Percentiles rank a stretch among this genome's conserved stretches.
phyloP scores from a whole-genome alignment of 2,329 filamentous ascomycete species.

The Colletotrichum sp. region DNA sequence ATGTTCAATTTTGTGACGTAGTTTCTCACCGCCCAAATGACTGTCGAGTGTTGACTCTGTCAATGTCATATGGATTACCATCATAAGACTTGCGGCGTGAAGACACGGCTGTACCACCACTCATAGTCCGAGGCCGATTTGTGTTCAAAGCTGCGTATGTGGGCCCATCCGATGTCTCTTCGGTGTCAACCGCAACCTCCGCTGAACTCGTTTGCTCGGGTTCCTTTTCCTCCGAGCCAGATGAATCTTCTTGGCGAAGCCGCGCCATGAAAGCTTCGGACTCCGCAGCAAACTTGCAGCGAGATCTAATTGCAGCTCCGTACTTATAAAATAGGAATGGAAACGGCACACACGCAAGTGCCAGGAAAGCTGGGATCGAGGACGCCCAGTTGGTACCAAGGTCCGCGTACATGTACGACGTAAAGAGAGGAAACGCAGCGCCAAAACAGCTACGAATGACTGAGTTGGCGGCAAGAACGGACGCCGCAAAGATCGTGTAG shows the following conservation, averaged over 20 bases:
- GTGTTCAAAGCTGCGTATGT: neutral
- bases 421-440: constrained; percentile 76
- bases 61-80: neutral
- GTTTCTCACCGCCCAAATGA: neutral
- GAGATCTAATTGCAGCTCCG: constrained; percentile 54
- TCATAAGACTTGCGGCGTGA: neutral
- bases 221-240: neutral
- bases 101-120: neutral
- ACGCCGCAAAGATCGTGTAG: constrained; percentile 76
- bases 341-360: constrained; percentile 73
- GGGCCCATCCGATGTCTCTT: neutral
- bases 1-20: neutral
- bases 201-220: constrained; percentile 18
- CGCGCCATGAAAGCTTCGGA: constrained; percentile 64
- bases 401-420: constrained; percentile 58
- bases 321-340: constrained; percentile 80
- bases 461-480: constrained; percentile 73
- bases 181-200: neutral
- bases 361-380: constrained; percentile 75
- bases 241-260: constrained; percentile 33
- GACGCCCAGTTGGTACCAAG: constrained; percentile 79
- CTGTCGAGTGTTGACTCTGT: neutral
- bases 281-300: constrained; percentile 61
- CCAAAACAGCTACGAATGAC: constrained; percentile 76
- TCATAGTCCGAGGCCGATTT: neutral